phyloP scores from a whole-genome alignment of 2,329 filamentous ascomycete genomes.

The Achaetomium macrosporum region DNA sequence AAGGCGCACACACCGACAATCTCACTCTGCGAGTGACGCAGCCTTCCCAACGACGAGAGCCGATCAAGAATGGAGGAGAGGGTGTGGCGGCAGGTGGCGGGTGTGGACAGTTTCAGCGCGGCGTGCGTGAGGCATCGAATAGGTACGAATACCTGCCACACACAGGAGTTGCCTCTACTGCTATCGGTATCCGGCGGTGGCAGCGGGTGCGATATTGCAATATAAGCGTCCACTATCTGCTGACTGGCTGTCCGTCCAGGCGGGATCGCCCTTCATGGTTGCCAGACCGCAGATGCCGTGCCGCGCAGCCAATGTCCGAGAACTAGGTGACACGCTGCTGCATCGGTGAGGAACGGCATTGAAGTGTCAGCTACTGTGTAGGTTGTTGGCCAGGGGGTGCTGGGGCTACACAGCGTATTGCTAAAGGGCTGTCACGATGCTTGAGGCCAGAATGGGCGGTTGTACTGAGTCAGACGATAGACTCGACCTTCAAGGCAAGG shows the following conservation, averaged over 20 bases:
- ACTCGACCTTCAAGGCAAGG: no score
- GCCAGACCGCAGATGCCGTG: conserved; percentile 17
- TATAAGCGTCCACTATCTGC: conserved; percentile 19
- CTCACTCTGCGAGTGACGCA: not conserved
- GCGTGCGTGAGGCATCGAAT: not conserved
- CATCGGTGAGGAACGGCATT: conserved; percentile 11
- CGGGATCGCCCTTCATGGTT: conserved; percentile 18
- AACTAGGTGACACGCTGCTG: conserved; percentile 9
- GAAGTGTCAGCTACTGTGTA: not conserved
- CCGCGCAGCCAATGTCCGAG: conserved; percentile 11
- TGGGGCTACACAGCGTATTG: not conserved
- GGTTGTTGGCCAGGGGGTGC: not conserved
- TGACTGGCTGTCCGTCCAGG: conserved; percentile 20
- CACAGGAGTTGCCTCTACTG: conserved; percentile 17
- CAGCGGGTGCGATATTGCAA: conserved; percentile 23
- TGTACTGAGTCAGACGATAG: no score
- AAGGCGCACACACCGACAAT: conserved; percentile 2
- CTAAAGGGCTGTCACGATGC: not conserved
- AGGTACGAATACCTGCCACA: not conserved
- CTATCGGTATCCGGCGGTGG: conserved; percentile 14
- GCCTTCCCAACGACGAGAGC: not conserved
- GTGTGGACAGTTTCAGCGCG: conserved; percentile 1
- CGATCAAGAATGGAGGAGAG: not conserved
- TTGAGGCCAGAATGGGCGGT: no score
- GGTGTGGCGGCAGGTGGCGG: conserved; percentile 11